Evolutionary conservation across 2,329 filamentous ascomycete species (phyloP).

Genomic region (Nemania abortiva): DNA sequence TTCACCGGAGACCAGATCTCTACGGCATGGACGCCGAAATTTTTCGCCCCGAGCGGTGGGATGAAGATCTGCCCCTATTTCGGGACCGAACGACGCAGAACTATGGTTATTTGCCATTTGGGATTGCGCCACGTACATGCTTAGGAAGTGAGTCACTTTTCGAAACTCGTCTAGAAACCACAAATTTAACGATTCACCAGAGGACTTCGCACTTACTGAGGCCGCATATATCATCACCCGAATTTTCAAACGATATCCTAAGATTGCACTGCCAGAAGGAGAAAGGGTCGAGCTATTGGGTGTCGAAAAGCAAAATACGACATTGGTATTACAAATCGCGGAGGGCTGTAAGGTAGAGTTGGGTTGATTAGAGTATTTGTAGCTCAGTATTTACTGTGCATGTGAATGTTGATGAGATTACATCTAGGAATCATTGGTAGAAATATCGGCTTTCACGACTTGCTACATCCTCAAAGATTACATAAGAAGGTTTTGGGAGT

Average conservation of each 20-base stretch:
- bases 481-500: too few species aligned
- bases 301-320: conserved; percentile 43
- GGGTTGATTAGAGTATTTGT: conserved; percentile 8
- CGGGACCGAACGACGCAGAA: conserved; percentile 40
- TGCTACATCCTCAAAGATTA: too few species aligned
- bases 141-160: conserved; percentile 42
- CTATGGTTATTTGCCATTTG: conserved; percentile 47
- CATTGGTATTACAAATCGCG: conserved; percentile 41
- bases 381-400: too few species aligned
- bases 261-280: conserved; percentile 39
- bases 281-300: conserved; percentile 42
- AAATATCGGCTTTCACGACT: too few species aligned
- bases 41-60: conserved; percentile 62
- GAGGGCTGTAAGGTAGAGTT: conserved; percentile 45
- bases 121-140: conserved; percentile 45
- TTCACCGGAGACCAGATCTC: conserved; percentile 57
- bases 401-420: too few species aligned
- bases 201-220: conserved; percentile 47
- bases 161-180: not conserved
- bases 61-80: conserved; percentile 41
- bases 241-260: conserved; percentile 43
- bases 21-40: conserved; percentile 56
- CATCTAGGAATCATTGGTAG: too few species aligned
- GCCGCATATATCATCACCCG: conserved; percentile 44
- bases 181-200: conserved; percentile 23